Evolutionary conservation across 805 yeast species (phyloP), one percentile per base, ranked within the genome.

Genomic region (Saccharomycopsis amapae): DNA sequence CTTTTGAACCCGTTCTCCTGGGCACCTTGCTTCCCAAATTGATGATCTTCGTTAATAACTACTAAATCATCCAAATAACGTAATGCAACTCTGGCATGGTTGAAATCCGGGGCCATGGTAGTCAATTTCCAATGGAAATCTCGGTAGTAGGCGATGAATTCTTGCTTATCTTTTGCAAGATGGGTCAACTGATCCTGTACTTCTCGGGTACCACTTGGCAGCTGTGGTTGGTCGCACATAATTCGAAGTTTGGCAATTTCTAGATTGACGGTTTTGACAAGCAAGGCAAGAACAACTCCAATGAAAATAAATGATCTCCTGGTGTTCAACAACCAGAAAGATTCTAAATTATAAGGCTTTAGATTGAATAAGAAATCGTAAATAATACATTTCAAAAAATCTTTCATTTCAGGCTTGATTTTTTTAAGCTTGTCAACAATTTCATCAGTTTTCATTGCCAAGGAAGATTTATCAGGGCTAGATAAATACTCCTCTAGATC

Each of bases 301-400:
- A 56, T 51, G 31, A 55, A 53, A 9, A 56, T 54, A 17, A 59
- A 55, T 1, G 52, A 48, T 33, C 47, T 48, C 18, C 50, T 40
- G n/a, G 53, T 45, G 33, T 43, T 44, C 2, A 48, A 40, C 20
- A 53, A 48, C 57, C 57, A 55, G 39, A 53, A 55, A 7, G 50
- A 42, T 22, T 46, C 45, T 41, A 59, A 50, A 39, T 57, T 58
- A 19, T 48, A 53, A 2, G 45, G 44, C 9, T 53, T 54, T 13
- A 59, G 42, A 13, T 43, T 50, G 20, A 46, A 35, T 42, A 59
- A 47, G 35, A 57, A 58, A 10, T 49, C 41, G n/a, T 40, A 31
- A 40, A 54, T 50, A 32, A 57, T 50, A 12, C 51, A 37, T 6
- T 39, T 41, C n/a, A 59, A 31, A 10, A 45, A 25, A 5, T 34